phyloP scores from a whole-genome alignment of 2,329 filamentous ascomycete genomes.

The Cercospora sesami region DNA sequence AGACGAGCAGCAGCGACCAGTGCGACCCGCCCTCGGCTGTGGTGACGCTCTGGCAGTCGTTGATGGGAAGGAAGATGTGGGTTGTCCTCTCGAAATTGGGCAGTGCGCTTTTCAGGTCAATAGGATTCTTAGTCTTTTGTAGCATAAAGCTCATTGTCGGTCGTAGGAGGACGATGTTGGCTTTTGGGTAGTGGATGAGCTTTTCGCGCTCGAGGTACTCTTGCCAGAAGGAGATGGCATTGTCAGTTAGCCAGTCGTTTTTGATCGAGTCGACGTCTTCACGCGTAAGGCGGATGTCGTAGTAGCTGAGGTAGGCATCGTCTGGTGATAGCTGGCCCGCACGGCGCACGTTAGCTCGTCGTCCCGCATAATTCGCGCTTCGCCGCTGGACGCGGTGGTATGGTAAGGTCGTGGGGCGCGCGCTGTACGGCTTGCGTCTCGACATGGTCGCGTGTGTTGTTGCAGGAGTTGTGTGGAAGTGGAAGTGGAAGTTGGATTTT shows the following conservation, averaged over 20 bases:
- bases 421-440: not conserved
- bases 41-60: slow-evolving; percentile 75
- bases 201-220: slow-evolving; percentile 92
- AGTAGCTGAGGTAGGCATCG: slow-evolving; percentile 66
- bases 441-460: slow-evolving; percentile 9
- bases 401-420: not conserved
- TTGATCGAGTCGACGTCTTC: slow-evolving; percentile 87
- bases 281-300: slow-evolving; percentile 67
- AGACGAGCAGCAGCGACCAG: slow-evolving; percentile 91
- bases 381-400: not conserved
- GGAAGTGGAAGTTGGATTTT: slow-evolving; percentile 5
- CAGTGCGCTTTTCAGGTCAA: slow-evolving; percentile 64
- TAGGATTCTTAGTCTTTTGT: slow-evolving; percentile 66
- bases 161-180: slow-evolving; percentile 84
- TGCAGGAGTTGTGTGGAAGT: not conserved
- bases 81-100: slow-evolving; percentile 79
- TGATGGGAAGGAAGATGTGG: slow-evolving; percentile 94
- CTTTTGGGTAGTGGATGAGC: slow-evolving; percentile 74
- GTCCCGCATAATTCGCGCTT: not conserved
- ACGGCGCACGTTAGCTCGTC: slow-evolving; percentile 8
- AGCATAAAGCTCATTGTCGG: slow-evolving; percentile 92
- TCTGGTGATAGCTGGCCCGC: slow-evolving; percentile 1
- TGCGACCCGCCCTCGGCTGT: slow-evolving; percentile 88
- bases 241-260: slow-evolving; percentile 95
- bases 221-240: slow-evolving; percentile 97